Evolutionary conservation across 2,329 filamentous ascomycete genomes (phyloP), one percentile per base, ranked within the genome.

Genomic region (Exophiala mesophila): DNA sequence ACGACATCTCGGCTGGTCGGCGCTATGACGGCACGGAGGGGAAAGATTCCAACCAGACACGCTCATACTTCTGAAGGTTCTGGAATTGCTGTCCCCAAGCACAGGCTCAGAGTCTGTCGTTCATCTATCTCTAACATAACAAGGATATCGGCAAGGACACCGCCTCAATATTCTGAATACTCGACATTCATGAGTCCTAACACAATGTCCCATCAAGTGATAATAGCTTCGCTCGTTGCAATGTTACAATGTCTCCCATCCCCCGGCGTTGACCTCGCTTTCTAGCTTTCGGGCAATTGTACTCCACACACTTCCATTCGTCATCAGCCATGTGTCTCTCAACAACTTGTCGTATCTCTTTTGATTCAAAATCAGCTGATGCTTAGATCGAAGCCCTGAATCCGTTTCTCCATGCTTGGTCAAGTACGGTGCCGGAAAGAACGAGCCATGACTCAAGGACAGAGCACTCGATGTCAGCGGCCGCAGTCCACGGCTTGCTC

Each of bases 331-430:
- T 31, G 89, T 80, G 54, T 83, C 86, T 37, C 92, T 76, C 44
- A 96, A 74, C 64, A 96, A 75, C 24, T 83, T 80, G 64, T 98
- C 92, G 63, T 97, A 98, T 53, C 92, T 75, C 65, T 85, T 90
- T 69, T 96, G 90, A 61, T 94, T 95, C 44, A 98, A 70, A 63
- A 88, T 95, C 35, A 98, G 71, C 65, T 94, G 90, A 44, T 94
- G 82, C 47, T 86, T 85, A 51, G 92, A 84, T 47, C 86, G 78
- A 24, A 98, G 73, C 30, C 89, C 89, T n/a, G 86, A 80, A 64
- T 98, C 92, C 3, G 88, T 85, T 72, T 98, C 92, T 53, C 94
- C 94, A 61, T 96, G 94, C 60, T 86, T 85, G 65, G 98, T 92
- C 51, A 97, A 83, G 63, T 97, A 98, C 0, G 92, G 92, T 3